These are phyloP conservation scores for Lumnitzera littorea DNA, from an alignment of 345 rosid genomes.

Conservation along the genomic window DNA sequence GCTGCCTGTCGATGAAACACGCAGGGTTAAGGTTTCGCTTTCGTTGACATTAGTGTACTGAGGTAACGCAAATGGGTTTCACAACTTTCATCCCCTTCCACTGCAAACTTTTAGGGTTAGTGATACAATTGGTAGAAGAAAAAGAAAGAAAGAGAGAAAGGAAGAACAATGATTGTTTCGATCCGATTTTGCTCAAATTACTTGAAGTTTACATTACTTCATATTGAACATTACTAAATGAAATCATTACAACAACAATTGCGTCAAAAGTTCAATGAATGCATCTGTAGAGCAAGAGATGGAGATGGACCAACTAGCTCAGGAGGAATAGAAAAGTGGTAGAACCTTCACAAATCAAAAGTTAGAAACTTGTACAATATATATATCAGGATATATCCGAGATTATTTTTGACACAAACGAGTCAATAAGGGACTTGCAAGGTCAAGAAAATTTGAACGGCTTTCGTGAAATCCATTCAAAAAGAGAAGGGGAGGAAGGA, in stretches of 20 bases:
- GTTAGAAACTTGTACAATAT: neutral
- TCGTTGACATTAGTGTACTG: too few relatives aligned
- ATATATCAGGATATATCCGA: neutral
- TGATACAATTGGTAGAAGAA: neutral
- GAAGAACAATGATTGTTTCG: neutral
- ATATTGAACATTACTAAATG: too few relatives aligned
- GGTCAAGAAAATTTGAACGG: constrained; percentile 64
- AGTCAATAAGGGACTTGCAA: constrained; percentile 41
- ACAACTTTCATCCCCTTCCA: too few relatives aligned
- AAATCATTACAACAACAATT: neutral
- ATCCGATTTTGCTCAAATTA: neutral
- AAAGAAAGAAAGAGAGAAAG: neutral
- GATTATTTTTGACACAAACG: rapidly evolving
- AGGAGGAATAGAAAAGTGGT: too few relatives aligned
- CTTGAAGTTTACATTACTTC: too few relatives aligned
- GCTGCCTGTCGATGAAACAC: too few relatives aligned
- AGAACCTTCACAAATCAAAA: too few relatives aligned
- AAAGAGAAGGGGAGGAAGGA: constrained; percentile 4
- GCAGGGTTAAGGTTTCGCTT: too few relatives aligned
- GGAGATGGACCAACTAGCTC: too few relatives aligned
- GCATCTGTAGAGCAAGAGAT: too few relatives aligned
- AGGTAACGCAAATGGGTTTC: too few relatives aligned
- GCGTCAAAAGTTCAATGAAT: neutral
- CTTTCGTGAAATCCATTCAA: constrained; percentile 2
- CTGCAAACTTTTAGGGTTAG: neutral